phyloP scores from a whole-genome alignment of 441 rosid species.

The Kokia cookei region DNA sequence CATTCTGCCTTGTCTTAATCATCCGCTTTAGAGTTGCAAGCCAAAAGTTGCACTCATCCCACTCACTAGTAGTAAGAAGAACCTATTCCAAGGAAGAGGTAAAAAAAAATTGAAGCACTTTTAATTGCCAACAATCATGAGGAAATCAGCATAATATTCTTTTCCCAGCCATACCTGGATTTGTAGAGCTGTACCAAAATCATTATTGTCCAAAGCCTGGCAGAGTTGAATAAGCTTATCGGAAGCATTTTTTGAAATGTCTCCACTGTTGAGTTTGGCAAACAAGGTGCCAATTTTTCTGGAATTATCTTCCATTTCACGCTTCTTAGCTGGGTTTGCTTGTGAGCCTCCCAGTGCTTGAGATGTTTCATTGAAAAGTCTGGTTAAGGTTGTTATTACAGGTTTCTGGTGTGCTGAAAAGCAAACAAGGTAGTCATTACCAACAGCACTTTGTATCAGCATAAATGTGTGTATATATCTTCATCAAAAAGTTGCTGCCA shows the following conservation, averaged over 20 bases:
- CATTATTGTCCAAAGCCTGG: conserved; percentile 81
- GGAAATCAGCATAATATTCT: background rate
- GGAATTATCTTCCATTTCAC: conserved; percentile 97
- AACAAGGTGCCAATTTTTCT: conserved; percentile 89
- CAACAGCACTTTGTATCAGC: background rate
- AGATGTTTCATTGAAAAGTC: conserved; percentile 93
- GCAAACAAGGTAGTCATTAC: background rate
- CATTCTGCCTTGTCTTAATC: conserved; percentile 86
- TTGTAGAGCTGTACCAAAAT: conserved; percentile 77
- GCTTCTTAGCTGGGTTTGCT: conserved; percentile 80
- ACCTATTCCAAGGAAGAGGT: conserved; percentile 40
- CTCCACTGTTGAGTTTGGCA: conserved; percentile 86
- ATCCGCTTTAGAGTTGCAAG: conserved; percentile 84
- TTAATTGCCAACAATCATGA: background rate
- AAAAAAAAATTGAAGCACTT: background rate
- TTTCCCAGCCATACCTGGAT: conserved; percentile 56
- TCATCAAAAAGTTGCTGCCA: background rate
- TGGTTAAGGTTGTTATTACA: conserved; percentile 66
- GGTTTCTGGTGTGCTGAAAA: conserved; percentile 73
- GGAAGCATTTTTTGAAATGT: conserved; percentile 86
- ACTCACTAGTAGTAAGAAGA: conserved; percentile 83
- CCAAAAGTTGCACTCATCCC: conserved; percentile 99
- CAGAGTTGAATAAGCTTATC: conserved; percentile 90
- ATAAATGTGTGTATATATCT: background rate
- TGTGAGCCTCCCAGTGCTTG: conserved; percentile 92